Conservation (phyloP, 2,329 filamentous ascomycete genomes). For the Paraconiothyrium brasiliense region DNA sequence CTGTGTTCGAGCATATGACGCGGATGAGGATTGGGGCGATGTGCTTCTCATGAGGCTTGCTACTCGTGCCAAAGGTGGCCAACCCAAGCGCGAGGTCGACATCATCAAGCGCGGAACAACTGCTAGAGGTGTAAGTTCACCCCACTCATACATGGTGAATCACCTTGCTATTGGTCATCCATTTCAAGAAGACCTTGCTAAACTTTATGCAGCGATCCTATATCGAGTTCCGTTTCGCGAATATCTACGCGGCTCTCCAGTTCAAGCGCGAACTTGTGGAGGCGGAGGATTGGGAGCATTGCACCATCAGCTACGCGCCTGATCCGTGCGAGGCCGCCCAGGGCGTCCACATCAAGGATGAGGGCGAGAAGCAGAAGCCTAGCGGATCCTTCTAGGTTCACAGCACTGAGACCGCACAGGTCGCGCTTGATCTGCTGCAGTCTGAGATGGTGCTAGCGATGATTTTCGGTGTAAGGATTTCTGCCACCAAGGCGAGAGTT, state of each 20-base stretch:
- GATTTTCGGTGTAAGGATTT: neutral
- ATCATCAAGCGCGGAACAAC: conserved; percentile 54
- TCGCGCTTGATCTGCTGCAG: neutral
- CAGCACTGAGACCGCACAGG: neutral
- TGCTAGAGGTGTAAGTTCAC: conserved; percentile 52
- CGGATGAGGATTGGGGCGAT: conserved; percentile 52
- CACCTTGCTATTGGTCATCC: too few species aligned
- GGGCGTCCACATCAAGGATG: conserved; percentile 40
- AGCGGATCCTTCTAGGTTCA: conserved; percentile 2
- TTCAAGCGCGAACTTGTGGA: conserved; percentile 54
- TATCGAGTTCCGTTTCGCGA: conserved; percentile 60
- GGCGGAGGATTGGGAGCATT: conserved; percentile 58
- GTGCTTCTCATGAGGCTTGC: conserved; percentile 35
- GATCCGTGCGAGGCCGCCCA: conserved; percentile 53
- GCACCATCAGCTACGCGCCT: conserved; percentile 52
- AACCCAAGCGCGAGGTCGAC: conserved; percentile 54
- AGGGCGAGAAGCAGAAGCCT: conserved; percentile 19
- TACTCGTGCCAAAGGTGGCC: conserved; percentile 48
- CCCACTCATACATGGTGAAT: neutral
- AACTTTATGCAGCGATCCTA: conserved; percentile 48
- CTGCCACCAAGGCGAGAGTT: too few species aligned
- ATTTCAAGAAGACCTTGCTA: conserved; percentile 13
- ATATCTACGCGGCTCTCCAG: conserved; percentile 56
- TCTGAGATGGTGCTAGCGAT: neutral
- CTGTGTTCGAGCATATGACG: conserved; percentile 56